phyloP scores from a whole-genome alignment of 495 filamentous ascomycete genomes.

The Corynascus novoguineensis region DNA sequence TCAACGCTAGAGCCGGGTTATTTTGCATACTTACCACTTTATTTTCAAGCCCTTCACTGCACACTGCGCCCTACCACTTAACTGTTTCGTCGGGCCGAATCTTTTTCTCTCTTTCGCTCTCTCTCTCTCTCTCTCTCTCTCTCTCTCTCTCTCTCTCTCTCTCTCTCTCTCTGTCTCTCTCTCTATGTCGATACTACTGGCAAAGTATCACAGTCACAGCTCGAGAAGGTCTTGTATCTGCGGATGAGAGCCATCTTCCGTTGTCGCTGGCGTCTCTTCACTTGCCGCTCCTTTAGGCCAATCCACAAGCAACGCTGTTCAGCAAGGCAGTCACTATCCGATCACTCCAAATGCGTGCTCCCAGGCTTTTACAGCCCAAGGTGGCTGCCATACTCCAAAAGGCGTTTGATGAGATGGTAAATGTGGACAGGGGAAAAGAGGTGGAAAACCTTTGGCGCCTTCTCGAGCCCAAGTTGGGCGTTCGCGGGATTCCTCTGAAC shows the following conservation, averaged over 20 bases:
- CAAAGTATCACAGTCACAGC: no score
- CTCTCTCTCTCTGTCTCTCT: no score
- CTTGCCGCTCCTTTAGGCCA: not conserved
- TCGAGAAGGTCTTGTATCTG: not conserved
- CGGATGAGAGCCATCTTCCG: not conserved
- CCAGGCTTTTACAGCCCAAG: not conserved
- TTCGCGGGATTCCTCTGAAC: not conserved
- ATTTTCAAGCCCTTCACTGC: no score
- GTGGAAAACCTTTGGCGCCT: not conserved
- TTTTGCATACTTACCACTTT: no score
- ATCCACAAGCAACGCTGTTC: not conserved
- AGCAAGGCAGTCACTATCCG: not conserved
- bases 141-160: no score
- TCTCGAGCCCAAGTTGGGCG: not conserved
- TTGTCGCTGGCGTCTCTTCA: not conserved
- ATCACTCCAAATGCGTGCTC: not conserved
- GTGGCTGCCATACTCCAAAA: conserved; percentile 7
- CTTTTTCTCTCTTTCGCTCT: no score
- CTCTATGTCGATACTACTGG: no score
- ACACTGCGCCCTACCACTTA: no score
- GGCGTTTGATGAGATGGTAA: conserved; percentile 6
- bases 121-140: no score
- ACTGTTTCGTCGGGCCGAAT: no score
- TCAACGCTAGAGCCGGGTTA: no score
- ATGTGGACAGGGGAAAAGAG: not conserved